These are phyloP conservation scores for Oryza rufipogon DNA, from an alignment of 176 grass and related monocot genomes.

Conservation along the genomic window DNA sequence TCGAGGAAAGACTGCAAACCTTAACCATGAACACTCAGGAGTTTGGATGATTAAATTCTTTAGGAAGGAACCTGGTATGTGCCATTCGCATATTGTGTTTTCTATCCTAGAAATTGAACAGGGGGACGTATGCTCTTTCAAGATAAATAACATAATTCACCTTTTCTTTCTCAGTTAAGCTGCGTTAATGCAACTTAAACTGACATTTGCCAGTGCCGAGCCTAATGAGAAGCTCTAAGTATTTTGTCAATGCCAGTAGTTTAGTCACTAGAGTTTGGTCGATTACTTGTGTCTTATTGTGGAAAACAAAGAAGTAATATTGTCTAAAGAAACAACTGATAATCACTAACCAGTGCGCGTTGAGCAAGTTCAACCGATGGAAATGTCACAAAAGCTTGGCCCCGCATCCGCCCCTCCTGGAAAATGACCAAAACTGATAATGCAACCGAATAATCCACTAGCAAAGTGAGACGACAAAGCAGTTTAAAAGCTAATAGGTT, in stretches of 20 bases:
- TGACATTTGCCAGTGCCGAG: neutral
- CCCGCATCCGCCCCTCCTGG: conserved; percentile 88
- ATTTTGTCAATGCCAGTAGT: neutral
- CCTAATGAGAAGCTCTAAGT: neutral
- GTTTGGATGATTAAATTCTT: neutral
- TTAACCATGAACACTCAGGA: neutral
- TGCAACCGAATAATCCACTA: conserved; percentile 17
- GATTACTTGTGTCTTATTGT: neutral
- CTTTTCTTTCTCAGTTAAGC: neutral
- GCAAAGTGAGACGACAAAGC: neutral
- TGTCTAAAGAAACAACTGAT: neutral
- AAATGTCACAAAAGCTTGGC: conserved; percentile 98
- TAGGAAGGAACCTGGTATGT: neutral
- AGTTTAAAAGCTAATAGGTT: neutral
- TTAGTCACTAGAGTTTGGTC: neutral
- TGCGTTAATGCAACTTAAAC: neutral
- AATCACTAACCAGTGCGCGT: conserved; percentile 65
- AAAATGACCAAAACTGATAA: conserved; percentile 38
- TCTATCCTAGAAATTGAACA: neutral
- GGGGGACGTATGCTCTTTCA: neutral
- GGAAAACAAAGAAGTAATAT: neutral
- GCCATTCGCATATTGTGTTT: neutral
- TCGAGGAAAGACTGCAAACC: neutral
- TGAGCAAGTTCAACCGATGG: conserved; percentile 74
- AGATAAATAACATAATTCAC: conserved; percentile 6